Evolutionary conservation across 2,329 filamentous ascomycete species (phyloP).

Genomic region (Trichoderma sp.): DNA sequence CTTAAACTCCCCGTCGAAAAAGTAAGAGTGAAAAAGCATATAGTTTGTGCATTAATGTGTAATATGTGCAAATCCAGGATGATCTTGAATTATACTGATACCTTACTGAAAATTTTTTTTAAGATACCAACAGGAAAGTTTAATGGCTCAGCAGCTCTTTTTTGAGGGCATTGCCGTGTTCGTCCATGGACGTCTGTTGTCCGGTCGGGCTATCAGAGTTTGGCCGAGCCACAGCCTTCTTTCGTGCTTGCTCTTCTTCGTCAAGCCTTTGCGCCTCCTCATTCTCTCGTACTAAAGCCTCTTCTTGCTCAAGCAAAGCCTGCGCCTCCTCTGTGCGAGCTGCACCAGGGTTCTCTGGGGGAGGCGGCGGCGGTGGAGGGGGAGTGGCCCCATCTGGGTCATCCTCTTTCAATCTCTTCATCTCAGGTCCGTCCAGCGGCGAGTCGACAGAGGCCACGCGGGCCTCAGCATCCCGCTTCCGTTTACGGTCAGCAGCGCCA

Average conservation of each 20-base stretch:
- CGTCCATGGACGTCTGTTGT: constrained; percentile 25
- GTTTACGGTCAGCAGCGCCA: constrained; percentile 61
- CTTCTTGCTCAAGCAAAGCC: constrained; percentile 54
- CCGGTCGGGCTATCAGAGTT: constrained; percentile 2
- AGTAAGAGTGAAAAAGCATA: constrained; percentile 3
- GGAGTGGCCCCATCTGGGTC: constrained; percentile 46
- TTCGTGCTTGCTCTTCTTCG: constrained; percentile 47
- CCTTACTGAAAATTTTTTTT: not conserved
- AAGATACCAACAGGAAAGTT: not conserved
- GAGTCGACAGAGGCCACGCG: constrained; percentile 50
- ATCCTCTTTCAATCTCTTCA: constrained; percentile 57
- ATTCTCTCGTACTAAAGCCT: constrained; percentile 56
- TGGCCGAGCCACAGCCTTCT: constrained; percentile 32
- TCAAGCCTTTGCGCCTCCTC: constrained; percentile 59
- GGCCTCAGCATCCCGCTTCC: constrained; percentile 59
- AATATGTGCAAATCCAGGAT: constrained; percentile 24
- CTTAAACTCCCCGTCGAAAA: constrained; percentile 1
- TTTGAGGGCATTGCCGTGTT: constrained; percentile 32
- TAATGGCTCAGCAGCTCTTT: constrained; percentile 34
- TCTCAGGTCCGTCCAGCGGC: constrained; percentile 59
- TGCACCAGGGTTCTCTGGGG: constrained; percentile 44
- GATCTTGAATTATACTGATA: constrained; percentile 6
- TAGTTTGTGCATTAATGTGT: constrained; percentile 22
- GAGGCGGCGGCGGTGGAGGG: constrained; percentile 55
- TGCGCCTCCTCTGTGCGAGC: constrained; percentile 49